Conservation (phyloP, 1,284 basidiomycete genomes). For the Neonothopanus nambi region DNA sequence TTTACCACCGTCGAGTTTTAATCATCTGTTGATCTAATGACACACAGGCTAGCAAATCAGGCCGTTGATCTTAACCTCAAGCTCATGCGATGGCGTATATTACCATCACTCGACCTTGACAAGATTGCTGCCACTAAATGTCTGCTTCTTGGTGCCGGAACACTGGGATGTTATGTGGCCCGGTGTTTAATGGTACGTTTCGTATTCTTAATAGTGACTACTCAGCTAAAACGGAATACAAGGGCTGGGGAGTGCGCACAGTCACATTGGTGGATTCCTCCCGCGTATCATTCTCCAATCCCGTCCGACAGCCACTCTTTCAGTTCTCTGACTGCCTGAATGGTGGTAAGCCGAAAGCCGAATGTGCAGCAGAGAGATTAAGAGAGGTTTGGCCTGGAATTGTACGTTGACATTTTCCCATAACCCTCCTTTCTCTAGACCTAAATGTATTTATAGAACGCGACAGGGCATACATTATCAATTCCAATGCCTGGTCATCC, state of each 20-base stretch:
- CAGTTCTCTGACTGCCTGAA: constrained; percentile 93
- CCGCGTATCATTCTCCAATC: constrained; percentile 94
- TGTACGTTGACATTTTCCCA: too few relatives aligned
- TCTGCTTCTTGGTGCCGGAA: constrained; percentile 91
- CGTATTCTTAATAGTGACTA: neutral
- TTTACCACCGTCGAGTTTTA: neutral
- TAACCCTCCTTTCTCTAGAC: neutral
- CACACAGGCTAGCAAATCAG: constrained; percentile 81
- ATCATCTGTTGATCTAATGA: neutral
- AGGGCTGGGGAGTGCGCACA: constrained; percentile 94
- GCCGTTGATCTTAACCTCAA: constrained; percentile 97
- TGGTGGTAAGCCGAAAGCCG: constrained; percentile 92
- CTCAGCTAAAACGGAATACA: neutral
- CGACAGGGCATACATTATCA: constrained; percentile 71
- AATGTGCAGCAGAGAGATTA: constrained; percentile 85
- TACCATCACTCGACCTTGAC: constrained; percentile 88
- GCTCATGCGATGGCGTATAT: constrained; percentile 96
- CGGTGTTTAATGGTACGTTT: constrained; percentile 78
- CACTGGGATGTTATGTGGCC: constrained; percentile 95
- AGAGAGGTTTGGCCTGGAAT: constrained; percentile 92
- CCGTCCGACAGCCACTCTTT: constrained; percentile 94
- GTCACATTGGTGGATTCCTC: constrained; percentile 94
- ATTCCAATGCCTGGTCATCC: constrained; percentile 99
- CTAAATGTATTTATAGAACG: constrained; percentile 52
- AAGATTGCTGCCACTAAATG: constrained; percentile 81